Base-by-base conservation (phyloP, 176 grass and related monocot genomes). In the Oryza rufipogon region DNA sequence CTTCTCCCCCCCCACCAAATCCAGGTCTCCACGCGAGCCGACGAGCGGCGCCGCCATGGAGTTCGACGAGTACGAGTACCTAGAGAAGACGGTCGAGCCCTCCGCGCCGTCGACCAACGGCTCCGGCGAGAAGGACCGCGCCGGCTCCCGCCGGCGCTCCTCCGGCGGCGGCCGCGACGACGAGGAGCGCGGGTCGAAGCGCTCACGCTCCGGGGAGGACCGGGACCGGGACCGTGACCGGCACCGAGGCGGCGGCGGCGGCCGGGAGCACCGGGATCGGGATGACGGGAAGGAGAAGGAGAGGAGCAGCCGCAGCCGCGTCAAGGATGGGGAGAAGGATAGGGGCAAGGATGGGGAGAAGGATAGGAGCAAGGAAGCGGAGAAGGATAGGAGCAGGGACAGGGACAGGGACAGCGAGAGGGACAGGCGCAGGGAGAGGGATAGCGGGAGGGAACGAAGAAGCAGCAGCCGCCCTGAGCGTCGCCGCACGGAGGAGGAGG, bases 61-160 rank as follows among this genome's bases (percentile, higher is more conserved):
- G 11, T 98, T 98, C 75, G 96, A 98, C 66, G 96, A 98, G 80
- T 98, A 98, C 83, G 96, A 98, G 28, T 98, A 98, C 86, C 75
- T 98, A 52, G 96, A 98, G 70, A 98, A 95, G 89, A 78, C 89
- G 36, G 96, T 98, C 12, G 96, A 95, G 74, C 86, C 88, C 26
- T 60, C 90, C 9, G 78, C 75, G 9, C 45, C 76, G 7, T 64
- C 75, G 64, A 67, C 81, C 60, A 95, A 98, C 83, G 79, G 86
- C 45, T 86, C 89, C 25, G 88, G 66, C 19, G 87, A 90, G 66
- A 95, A 94, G 91, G 96, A 98, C 48, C 85, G 90, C 77, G 63
- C 82, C 19, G 54, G 84, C 22, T 90, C 93, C 19, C 84, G 80
- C 88, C 88, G 88, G 13, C 89, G 93, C 51, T 76, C 64, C 8